Percentiles rank a stretch among this genome's conserved stretches.
Evolutionary conservation across 305 asterid genomes (phyloP).

Genomic region (Rubia occidens): DNA sequence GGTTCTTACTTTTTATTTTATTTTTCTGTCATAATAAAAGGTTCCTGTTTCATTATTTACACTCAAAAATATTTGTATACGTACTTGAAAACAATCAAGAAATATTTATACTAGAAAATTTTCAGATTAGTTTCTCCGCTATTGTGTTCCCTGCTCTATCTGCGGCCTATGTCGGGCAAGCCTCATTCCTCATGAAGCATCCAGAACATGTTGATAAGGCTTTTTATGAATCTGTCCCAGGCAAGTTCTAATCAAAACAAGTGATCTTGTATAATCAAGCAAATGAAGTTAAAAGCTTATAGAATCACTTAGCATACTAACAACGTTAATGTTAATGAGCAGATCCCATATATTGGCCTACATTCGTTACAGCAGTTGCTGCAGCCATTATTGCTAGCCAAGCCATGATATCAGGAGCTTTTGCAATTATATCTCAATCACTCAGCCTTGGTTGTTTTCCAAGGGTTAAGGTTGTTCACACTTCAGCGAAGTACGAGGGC

Average conservation of each 20-base stretch:
- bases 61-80: too few species aligned
- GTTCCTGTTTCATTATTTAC: too few species aligned
- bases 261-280: background rate
- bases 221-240: slow-evolving; percentile 55
- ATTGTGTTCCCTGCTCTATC: slow-evolving; percentile 55
- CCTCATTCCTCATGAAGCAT: slow-evolving; percentile 52
- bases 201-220: slow-evolving; percentile 31
- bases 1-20: too few species aligned
- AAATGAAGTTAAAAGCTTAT: too few species aligned
- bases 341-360: slow-evolving; percentile 70
- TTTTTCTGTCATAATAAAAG: too few species aligned
- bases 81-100: background rate
- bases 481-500: slow-evolving; percentile 58
- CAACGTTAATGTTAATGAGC: background rate
- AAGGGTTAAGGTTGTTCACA: slow-evolving; percentile 64
- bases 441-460: slow-evolving; percentile 60
- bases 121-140: slow-evolving; percentile 58
- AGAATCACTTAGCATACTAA: too few species aligned
- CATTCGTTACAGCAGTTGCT: slow-evolving; percentile 53
- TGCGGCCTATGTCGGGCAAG: slow-evolving; percentile 55
- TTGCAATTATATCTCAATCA: slow-evolving; percentile 61
- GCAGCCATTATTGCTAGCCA: slow-evolving; percentile 85
- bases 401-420: slow-evolving; percentile 70
- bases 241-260: slow-evolving; percentile 18
- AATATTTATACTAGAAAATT: background rate